Percentiles rank a stretch among this genome's conserved stretches.
Conservation (phyloP, 257 asterid genomes). For the Ligustrum vulgare region DNA sequence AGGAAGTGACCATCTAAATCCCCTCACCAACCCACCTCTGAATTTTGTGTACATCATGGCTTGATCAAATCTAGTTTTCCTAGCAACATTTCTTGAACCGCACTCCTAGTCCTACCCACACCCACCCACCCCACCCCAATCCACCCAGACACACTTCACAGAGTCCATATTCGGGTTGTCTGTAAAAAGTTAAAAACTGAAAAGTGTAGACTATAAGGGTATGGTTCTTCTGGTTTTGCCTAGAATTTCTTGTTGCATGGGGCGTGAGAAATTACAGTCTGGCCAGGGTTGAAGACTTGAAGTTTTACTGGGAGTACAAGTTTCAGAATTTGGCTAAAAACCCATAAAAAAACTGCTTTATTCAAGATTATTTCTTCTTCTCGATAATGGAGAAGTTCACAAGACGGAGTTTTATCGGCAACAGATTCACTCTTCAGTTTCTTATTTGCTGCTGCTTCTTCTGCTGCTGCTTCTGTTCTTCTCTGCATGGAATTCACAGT, state of each 20-base stretch:
- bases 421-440: background rate
- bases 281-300: background rate
- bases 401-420: constrained; percentile 10
- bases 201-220: constrained; percentile 7
- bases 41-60: background rate
- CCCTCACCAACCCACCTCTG: background rate
- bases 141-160: too few relatives aligned
- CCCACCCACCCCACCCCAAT: background rate
- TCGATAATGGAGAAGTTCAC: constrained; percentile 26
- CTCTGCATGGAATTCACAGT: constrained; percentile 1
- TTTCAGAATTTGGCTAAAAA: too few relatives aligned
- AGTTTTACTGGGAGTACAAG: too few relatives aligned
- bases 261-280: constrained; percentile 16
- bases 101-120: too few relatives aligned
- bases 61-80: background rate
- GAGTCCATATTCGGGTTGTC: background rate
- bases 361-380: background rate
- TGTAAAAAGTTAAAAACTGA: background rate
- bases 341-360: background rate
- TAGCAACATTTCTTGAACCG: background rate
- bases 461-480: constrained; percentile 2
- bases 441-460: constrained; percentile 5
- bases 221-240: constrained; percentile 4
- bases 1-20: constrained; percentile 32
- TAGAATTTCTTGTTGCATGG: constrained; percentile 24